phyloP scores from a whole-genome alignment of 1,139 yeast species.

The Pichia sp. region DNA sequence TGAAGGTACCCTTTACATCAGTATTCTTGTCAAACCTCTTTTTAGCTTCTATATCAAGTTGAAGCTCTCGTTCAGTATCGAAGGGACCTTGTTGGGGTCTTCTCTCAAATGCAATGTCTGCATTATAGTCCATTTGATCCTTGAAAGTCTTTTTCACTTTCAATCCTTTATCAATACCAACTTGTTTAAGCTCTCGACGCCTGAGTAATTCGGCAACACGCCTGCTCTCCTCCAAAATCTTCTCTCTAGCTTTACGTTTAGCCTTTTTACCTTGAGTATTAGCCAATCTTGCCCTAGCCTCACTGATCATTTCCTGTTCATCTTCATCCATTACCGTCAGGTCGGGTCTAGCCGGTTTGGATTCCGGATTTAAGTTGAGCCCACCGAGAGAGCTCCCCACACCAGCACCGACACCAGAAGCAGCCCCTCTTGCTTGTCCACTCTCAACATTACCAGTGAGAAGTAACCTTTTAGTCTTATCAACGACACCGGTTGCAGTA shows the following conservation, averaged over 20 bases:
- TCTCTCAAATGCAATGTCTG: slow-evolving; percentile 75
- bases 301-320: slow-evolving; percentile 86
- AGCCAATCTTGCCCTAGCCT: slow-evolving; percentile 86
- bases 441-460: slow-evolving; percentile 18
- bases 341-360: slow-evolving; percentile 80
- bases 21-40: slow-evolving; percentile 34
- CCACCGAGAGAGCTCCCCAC: slow-evolving; percentile 46
- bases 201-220: slow-evolving; percentile 73
- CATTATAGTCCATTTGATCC: slow-evolving; percentile 66
- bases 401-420: slow-evolving; percentile 34
- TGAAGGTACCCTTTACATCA: slow-evolving; percentile 35
- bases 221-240: slow-evolving; percentile 48
- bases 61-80: slow-evolving; percentile 56
- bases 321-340: slow-evolving; percentile 77
- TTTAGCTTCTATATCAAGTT: slow-evolving; percentile 33
- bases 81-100: slow-evolving; percentile 65
- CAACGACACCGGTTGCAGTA: slow-evolving; percentile 29
- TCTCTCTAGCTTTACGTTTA: slow-evolving; percentile 79
- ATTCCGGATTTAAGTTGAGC: slow-evolving; percentile 64
- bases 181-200: slow-evolving; percentile 77
- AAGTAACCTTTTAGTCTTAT: slow-evolving; percentile 26
- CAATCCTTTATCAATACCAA: slow-evolving; percentile 61
- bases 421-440: not conserved
- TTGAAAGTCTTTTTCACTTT: slow-evolving; percentile 47
- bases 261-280: slow-evolving; percentile 96